phyloP scores from a whole-genome alignment of 169 alveolate species.

The Ichthyophthirius multifiliis region DNA sequence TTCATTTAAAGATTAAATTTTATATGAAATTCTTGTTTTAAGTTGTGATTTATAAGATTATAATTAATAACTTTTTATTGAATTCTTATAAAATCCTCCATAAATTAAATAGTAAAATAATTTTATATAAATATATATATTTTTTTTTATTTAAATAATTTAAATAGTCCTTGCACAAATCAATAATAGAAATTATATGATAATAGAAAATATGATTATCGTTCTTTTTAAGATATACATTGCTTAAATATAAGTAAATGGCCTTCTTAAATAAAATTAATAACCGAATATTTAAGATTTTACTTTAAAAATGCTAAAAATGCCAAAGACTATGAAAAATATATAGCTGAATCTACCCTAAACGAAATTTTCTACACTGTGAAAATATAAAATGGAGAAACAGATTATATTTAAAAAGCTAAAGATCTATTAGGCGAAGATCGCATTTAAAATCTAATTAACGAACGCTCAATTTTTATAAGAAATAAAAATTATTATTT shows the following conservation, averaged over 20 bases:
- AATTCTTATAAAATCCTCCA: not conserved
- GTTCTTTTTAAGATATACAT: no score
- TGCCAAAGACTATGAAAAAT: not conserved
- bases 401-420: not conserved
- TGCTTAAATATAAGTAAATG: no score
- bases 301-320: not conserved
- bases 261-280: no score
- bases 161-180: no score
- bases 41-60: not conserved
- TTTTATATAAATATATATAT: no score
- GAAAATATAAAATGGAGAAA: not conserved
- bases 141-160: no score
- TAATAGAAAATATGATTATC: no score
- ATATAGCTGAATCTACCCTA: not conserved
- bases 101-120: not conserved
- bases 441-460: slow-evolving; percentile 21
- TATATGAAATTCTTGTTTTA: not conserved
- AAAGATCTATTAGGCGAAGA: not conserved
- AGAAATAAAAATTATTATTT: slow-evolving; percentile 50
- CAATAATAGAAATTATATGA: no score
- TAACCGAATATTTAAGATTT: not conserved
- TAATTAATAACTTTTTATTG: not conserved
- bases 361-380: not conserved
- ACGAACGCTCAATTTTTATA: slow-evolving; percentile 27
- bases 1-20: not conserved